A percentile compares a stretch with the other conserved stretches of the same genome.
phyloP scores from a whole-genome alignment of 352 stramenopile species.

The Pythium apleroticum region DNA sequence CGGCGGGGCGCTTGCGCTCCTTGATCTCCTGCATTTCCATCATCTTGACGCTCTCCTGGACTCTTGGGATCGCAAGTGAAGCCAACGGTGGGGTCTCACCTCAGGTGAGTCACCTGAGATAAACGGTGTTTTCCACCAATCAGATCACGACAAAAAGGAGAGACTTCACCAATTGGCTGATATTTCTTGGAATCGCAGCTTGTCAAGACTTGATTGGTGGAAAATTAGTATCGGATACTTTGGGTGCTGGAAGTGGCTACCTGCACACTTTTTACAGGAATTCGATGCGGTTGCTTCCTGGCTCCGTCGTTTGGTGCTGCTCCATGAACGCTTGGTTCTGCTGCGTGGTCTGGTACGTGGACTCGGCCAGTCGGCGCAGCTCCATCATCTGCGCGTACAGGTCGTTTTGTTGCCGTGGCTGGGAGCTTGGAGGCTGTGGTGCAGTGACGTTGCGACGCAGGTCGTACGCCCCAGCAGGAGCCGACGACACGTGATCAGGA shows the following conservation, averaged over 20 bases:
- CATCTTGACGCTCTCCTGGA: slow-evolving; percentile 28
- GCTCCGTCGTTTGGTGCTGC: slow-evolving; percentile 15
- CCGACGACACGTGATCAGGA: slow-evolving; percentile 4
- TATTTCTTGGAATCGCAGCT: not conserved
- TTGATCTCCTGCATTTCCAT: slow-evolving; percentile 67
- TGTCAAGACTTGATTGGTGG: not conserved
- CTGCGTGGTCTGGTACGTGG: slow-evolving; percentile 37
- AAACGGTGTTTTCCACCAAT: not conserved
- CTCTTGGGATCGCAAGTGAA: slow-evolving; percentile 1
- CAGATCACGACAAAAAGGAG: not conserved
- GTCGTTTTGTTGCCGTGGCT: not conserved
- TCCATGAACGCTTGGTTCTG: slow-evolving; percentile 39
- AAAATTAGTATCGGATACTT: not conserved
- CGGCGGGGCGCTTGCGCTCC: slow-evolving; percentile 32
- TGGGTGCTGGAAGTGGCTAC: no score
- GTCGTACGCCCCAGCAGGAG: slow-evolving; percentile 11
- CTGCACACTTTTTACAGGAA: not conserved
- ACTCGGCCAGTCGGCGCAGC: slow-evolving; percentile 35
- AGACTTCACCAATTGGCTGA: no score
- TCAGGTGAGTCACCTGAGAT: not conserved
- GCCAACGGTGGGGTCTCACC: not conserved
- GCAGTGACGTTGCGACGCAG: slow-evolving; percentile 9
- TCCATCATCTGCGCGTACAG: slow-evolving; percentile 36
- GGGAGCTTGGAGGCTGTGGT: not conserved
- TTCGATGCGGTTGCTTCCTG: not conserved